Evolutionary conservation across 495 filamentous ascomycete species (phyloP).

Genomic region (Hypoxylon fragiforme): DNA sequence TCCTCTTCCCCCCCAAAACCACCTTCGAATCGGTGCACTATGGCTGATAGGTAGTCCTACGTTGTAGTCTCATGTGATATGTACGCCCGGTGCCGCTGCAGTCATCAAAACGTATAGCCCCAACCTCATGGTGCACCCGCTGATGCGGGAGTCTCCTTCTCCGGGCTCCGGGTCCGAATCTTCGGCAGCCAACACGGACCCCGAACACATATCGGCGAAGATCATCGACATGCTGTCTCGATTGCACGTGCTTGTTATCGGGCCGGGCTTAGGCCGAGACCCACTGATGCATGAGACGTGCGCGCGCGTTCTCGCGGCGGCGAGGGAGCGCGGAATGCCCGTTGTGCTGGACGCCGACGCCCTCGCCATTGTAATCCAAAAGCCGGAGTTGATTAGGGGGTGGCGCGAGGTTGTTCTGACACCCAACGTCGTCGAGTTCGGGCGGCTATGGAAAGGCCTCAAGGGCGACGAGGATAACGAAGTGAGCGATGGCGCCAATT

Average conservation of each 20-base stretch:
- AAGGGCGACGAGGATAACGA: conserved; percentile 50
- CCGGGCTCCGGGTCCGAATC: conserved; percentile 39
- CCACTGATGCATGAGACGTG: conserved; percentile 87
- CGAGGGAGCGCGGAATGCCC: conserved; percentile 70
- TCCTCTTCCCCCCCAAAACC: not conserved
- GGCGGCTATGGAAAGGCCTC: conserved; percentile 72
- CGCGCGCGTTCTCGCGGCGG: conserved; percentile 75
- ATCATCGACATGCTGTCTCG: conserved; percentile 82
- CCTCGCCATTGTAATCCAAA: conserved; percentile 70
- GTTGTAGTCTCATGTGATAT: conserved; percentile 88
- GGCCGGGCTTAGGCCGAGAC: conserved; percentile 89
- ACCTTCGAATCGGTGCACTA: too few relatives aligned
- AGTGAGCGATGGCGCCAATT: conserved; percentile 47
- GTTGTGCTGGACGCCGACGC: conserved; percentile 95
- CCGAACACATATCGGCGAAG: conserved; percentile 61
- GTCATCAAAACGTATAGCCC: conserved; percentile 98
- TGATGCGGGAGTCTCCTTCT: conserved; percentile 74
- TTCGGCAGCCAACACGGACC: conserved; percentile 52
- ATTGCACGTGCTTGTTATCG: conserved; percentile 90
- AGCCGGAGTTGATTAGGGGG: conserved; percentile 76
- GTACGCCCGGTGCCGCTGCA: conserved; percentile 81
- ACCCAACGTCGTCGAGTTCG: conserved; percentile 94
- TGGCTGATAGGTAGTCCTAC: too few relatives aligned
- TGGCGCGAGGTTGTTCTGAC: conserved; percentile 88
- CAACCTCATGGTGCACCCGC: conserved; percentile 97